phyloP scores from a whole-genome alignment of 1,284 basidiomycete species.

The Fistulina hepatica region DNA sequence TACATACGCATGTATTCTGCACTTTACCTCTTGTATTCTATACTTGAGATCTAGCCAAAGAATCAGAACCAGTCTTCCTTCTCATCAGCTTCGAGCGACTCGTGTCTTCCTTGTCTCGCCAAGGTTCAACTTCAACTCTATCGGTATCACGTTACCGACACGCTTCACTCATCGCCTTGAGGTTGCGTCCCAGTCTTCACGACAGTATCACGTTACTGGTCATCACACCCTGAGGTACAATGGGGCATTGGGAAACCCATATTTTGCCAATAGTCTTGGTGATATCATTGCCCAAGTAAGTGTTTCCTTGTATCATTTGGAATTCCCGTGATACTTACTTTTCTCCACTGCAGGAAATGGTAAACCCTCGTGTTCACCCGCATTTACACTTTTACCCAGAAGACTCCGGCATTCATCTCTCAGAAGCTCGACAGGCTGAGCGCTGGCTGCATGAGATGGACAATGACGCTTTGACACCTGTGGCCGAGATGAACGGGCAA shows the following conservation, averaged over 20 bases:
- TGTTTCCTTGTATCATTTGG: background rate
- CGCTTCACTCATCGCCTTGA: too few relatives aligned
- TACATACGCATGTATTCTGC: too few relatives aligned
- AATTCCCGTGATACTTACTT: background rate
- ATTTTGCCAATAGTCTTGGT: conserved; percentile 22
- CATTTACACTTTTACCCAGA: conserved; percentile 23
- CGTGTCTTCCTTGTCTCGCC: too few relatives aligned
- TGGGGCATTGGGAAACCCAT: conserved; percentile 25
- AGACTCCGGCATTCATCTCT: conserved; percentile 16
- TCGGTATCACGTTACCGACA: too few relatives aligned
- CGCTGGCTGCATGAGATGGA: conserved; percentile 20
- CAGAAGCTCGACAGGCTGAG: conserved; percentile 18
- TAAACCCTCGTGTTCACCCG: conserved; percentile 19
- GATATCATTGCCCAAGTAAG: conserved; percentile 24
- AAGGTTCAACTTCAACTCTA: too few relatives aligned
- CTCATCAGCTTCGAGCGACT: too few relatives aligned
- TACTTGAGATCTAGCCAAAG: too few relatives aligned
- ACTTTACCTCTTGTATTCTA: too few relatives aligned
- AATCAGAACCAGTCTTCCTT: too few relatives aligned
- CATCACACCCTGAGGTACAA: conserved; percentile 21
- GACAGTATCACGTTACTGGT: too few relatives aligned
- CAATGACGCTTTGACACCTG: conserved; percentile 18
- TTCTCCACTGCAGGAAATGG: conserved; percentile 22
- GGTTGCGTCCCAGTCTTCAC: too few relatives aligned
- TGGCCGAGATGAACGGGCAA: conserved; percentile 17